A percentile compares a stretch with the other conserved stretches of the same genome.
Evolutionary conservation across 768 basidiomycete genomes (phyloP).

Genomic region (Boletales sp.): DNA sequence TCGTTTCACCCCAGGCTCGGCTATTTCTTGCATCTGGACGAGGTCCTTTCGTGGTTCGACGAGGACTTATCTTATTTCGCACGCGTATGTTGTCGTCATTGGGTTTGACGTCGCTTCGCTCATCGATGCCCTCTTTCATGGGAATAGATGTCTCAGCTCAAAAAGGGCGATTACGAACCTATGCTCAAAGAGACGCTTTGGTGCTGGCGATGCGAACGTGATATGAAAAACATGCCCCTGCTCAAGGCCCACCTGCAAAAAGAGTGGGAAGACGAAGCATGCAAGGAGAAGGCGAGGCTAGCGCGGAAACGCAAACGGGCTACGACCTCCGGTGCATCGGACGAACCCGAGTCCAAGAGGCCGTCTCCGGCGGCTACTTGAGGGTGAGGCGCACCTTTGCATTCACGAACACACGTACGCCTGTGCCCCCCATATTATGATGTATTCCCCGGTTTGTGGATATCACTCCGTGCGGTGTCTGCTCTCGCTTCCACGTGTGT

Average conservation of each 20-base stretch:
- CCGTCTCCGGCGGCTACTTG: constrained; percentile 4
- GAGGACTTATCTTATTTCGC: constrained; percentile 53
- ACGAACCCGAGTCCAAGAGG: constrained; percentile 12
- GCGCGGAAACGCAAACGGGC: constrained; percentile 39
- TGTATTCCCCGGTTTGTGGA: no score
- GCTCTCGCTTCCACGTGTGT: no score
- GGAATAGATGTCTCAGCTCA: constrained; percentile 50
- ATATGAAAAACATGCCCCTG: constrained; percentile 67
- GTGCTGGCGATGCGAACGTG: constrained; percentile 68
- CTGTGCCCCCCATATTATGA: no score
- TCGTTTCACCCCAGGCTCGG: constrained; percentile 83
- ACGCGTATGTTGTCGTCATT: constrained; percentile 36
- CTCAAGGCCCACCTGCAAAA: constrained; percentile 73
- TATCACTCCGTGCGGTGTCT: no score
- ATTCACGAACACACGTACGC: no score
- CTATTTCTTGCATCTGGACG: constrained; percentile 75
- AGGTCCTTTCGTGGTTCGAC: constrained; percentile 82
- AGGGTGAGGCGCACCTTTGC: not conserved
- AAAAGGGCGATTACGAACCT: constrained; percentile 53
- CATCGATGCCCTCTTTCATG: not conserved
- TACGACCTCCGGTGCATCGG: no score
- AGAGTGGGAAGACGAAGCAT: constrained; percentile 59
- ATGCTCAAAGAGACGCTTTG: constrained; percentile 62
- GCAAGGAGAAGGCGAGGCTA: constrained; percentile 38
- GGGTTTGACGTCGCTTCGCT: not conserved